Evolutionary conservation across 2,329 filamentous ascomycete species (phyloP), one percentile per base, ranked within the genome.

Genomic region (Sporothrix pseudoabietina): DNA sequence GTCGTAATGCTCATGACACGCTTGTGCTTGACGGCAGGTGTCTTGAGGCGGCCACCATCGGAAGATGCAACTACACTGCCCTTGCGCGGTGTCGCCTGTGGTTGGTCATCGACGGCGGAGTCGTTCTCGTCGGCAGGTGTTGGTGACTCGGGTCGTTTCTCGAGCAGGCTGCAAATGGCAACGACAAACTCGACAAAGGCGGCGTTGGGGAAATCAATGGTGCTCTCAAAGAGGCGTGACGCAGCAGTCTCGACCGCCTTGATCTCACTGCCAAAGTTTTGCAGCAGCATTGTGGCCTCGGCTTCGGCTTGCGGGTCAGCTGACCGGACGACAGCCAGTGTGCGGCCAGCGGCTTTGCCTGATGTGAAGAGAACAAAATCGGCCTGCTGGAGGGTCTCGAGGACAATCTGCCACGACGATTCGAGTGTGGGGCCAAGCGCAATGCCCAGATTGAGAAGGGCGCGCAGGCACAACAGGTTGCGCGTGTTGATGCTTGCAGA

Each of bases 371-470:
- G 86, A 4, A 98, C 90, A 75, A 97, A 90, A 78, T 98, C 96
- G 2, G 95, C 94, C 80, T 98, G 93, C 78, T 98, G 94, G 8
- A 99, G 83, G 0, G 94, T 97, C 78, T 97, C 94, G 1, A 99
- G 87, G 19, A 99, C 86, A 73, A 99, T 98, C 1, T 90, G 90
- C 93, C 97, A 99, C 0, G 95, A 92, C 16, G 87, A 86, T 49
- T 92, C 90, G 0, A 99, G 85, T 0, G 94, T 97, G 3, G 96
- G 94, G 0, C 96, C 96, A 0, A 99, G 83, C 2, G 96, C 96
- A 78, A 98, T 99, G 1, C 96, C 96, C 3, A 99, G 83, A 77
- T 99, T 99, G n/a, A 99, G 84, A 19, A 99, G 85, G 41, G 96
- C 96, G 78, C 97, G 87, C 59, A 99, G 84, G 78, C 96, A 99